A percentile compares a stretch with the other conserved stretches of the same genome.
phyloP scores from a whole-genome alignment of 192 early-diverging fungal species.

The Coemansia sp. region DNA sequence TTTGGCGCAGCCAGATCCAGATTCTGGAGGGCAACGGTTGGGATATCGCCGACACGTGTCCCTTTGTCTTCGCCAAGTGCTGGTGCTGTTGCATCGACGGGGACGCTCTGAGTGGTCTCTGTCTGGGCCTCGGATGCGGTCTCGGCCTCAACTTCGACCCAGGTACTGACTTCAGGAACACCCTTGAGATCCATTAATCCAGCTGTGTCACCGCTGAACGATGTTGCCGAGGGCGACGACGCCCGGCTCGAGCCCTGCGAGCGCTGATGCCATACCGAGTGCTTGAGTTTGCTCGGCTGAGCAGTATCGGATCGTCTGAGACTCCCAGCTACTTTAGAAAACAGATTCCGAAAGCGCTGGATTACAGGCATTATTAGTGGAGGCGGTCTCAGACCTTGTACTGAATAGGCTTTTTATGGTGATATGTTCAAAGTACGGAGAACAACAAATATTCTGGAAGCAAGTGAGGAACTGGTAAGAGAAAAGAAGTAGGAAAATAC shows the following conservation, averaged over 20 bases:
- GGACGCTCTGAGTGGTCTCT: slow-evolving; percentile 6
- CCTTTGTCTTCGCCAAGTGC: slow-evolving; percentile 7
- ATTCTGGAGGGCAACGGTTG: slow-evolving; percentile 12
- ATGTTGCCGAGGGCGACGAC: slow-evolving; percentile 25
- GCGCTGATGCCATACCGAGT: slow-evolving; percentile 36
- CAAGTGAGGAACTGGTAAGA: not conserved
- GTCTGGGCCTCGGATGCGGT: slow-evolving; percentile 6
- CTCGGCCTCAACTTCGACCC: slow-evolving; percentile 5
- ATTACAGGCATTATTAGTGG: slow-evolving; percentile 35
- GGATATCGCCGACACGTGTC: too few species aligned
- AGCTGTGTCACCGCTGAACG: slow-evolving; percentile 8
- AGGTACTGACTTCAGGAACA: slow-evolving; percentile 10
- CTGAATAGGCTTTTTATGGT: not conserved
- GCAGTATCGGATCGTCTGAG: slow-evolving; percentile 41
- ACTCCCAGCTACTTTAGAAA: slow-evolving; percentile 47
- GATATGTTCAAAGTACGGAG: not conserved
- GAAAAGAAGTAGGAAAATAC: not conserved
- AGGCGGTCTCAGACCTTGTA: not conserved
- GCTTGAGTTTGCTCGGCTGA: slow-evolving; percentile 37
- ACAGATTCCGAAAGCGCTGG: slow-evolving; percentile 32
- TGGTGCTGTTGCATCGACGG: not conserved
- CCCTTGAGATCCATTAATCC: not conserved
- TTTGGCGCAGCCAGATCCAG: slow-evolving; percentile 18
- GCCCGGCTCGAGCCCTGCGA: slow-evolving; percentile 38
- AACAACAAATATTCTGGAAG: not conserved